Base-by-base conservation (phyloP, 495 filamentous ascomycete genomes). In the Trichoderma virens region DNA sequence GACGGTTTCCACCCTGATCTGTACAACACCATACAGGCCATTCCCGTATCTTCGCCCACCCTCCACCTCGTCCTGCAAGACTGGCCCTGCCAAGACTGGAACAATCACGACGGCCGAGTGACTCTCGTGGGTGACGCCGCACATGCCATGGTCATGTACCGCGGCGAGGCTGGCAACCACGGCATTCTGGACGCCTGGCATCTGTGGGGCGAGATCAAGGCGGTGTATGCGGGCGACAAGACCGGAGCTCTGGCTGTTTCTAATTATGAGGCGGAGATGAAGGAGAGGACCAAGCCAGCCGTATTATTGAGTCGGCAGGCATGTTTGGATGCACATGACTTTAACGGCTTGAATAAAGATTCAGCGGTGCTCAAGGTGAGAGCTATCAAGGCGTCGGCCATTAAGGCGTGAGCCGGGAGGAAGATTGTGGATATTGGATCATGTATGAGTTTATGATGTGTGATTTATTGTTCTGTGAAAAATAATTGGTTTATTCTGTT, bases 61-160 rank as follows among this genome's bases (percentile, higher is more conserved):
- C 60, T 61, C 2, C 32, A 61, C n/a, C 20, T 61, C 16, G 20
- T 34, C 39, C n/a, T 62, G 18, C 61, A 62, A n/a, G 61, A 62
- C 38, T 59, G 69, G 39, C 71, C 71, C 0, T 77, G 73, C 18
- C 67, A 25, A 9, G 34, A 61, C 0, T 85, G 80, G 81, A 73
- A 84, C 67, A 83, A 75, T 43, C 70, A 67, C 5, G 74, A 69
- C 14, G 82, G 82, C 4, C 66, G 73, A 20, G 74, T 82, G 1
- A 83, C 80, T 18, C 59, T 84, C 34, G 78, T 74, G 5, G 81
- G 82, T 2, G 83, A 86, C 71, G 81, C 82, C 2, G 82, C 82
- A 6, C 82, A 86, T 70, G 76, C 81, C 0, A 84, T 85, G 82
- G 78, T 80, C 1, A 77, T 74, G 64, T 78, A 82, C 45, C 80